Percentiles rank a stretch among this genome's conserved stretches.
phyloP scores from a whole-genome alignment of 1,284 basidiomycete species.

The Clitocybe nebularis region DNA sequence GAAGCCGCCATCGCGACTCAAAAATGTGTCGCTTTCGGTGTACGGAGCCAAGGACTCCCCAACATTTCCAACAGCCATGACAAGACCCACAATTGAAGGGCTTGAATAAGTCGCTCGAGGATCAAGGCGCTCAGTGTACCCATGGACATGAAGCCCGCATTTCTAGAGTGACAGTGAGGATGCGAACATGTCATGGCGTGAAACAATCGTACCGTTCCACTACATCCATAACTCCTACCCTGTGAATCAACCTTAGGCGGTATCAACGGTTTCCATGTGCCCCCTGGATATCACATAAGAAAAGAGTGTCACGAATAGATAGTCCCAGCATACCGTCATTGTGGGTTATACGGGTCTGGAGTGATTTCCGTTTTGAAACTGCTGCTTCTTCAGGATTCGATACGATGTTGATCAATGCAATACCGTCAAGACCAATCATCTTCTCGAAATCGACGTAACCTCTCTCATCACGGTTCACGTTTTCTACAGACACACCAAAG shows the following conservation, averaged over 20 bases:
- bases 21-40: slow-evolving; percentile 90
- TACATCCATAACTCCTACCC: slow-evolving; percentile 74
- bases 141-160: slow-evolving; percentile 90
- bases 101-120: slow-evolving; percentile 89
- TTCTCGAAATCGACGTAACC: slow-evolving; percentile 99
- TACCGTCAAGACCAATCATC: slow-evolving; percentile 93
- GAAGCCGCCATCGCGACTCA: slow-evolving; percentile 95
- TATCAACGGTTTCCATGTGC: slow-evolving; percentile 80
- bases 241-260: slow-evolving; percentile 80
- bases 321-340: slow-evolving; percentile 93
- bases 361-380: slow-evolving; percentile 69
- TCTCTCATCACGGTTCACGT: slow-evolving; percentile 83
- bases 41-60: slow-evolving; percentile 83
- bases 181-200: no score
- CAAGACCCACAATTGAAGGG: slow-evolving; percentile 86
- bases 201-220: slow-evolving; percentile 53
- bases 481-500: slow-evolving; percentile 81
- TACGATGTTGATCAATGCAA: slow-evolving; percentile 91
- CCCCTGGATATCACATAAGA: slow-evolving; percentile 41
- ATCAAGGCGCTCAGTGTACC: slow-evolving; percentile 92
- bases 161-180: no score
- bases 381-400: slow-evolving; percentile 76
- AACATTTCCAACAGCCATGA: slow-evolving; percentile 98
- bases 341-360: slow-evolving; percentile 90
- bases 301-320: background rate